Conservation (phyloP, 2,329 filamentous ascomycete genomes). For the Fusarium stilboides region DNA sequence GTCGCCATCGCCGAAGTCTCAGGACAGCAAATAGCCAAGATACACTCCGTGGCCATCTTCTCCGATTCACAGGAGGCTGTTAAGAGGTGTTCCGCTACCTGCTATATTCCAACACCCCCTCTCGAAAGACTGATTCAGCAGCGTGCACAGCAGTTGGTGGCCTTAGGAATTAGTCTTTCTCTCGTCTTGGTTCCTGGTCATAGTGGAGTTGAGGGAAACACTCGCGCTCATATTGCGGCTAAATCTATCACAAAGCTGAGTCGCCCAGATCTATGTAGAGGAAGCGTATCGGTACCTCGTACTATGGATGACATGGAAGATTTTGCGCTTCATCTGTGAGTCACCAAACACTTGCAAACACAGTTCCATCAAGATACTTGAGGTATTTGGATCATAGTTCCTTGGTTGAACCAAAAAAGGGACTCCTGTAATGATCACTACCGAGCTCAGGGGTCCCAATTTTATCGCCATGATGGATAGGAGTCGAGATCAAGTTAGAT, state of each 20-base stretch:
- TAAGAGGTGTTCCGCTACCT: not conserved
- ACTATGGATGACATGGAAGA: not conserved
- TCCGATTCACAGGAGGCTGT: constrained; percentile 9
- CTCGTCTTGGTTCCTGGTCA: constrained; percentile 6
- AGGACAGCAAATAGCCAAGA: not conserved
- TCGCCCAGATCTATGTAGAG: not conserved
- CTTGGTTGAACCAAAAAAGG: too few relatives aligned
- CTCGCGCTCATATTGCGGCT: constrained; percentile 1
- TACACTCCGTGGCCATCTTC: constrained; percentile 10
- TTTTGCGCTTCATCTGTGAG: not conserved
- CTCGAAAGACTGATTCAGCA: not conserved
- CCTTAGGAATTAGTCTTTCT: constrained; percentile 3
- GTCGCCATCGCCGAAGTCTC: not conserved
- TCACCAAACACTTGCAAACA: too few relatives aligned
- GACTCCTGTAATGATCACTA: too few relatives aligned
- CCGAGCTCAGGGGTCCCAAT: too few relatives aligned
- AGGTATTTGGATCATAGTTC: too few relatives aligned
- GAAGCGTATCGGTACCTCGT: constrained; percentile 1
- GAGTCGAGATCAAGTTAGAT: too few relatives aligned
- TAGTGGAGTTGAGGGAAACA: constrained; percentile 9
- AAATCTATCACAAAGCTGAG: not conserved
- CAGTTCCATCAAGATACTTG: too few relatives aligned
- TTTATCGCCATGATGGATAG: too few relatives aligned
- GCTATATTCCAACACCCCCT: not conserved
- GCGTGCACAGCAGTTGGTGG: not conserved